Evolutionary conservation across 2,329 filamentous ascomycete genomes (phyloP), one percentile per base, ranked within the genome.

Genomic region (Apiospora rasikravindrae): DNA sequence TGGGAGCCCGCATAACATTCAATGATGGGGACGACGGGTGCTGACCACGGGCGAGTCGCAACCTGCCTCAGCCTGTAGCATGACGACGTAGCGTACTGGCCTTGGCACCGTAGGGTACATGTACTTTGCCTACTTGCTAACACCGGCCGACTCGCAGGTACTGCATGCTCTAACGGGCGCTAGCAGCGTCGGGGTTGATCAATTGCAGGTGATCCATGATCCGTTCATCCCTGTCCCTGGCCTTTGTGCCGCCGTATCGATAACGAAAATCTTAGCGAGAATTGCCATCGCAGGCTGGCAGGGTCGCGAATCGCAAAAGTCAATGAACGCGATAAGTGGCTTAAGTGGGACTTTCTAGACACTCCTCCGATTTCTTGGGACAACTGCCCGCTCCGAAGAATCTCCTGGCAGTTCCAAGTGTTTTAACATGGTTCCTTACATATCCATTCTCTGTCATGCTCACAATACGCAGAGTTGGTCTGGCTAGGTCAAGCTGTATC

Each of bases 351-450:
- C 57, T 37, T 5, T 19, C 10, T 33, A 64, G 26, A 19, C 22
- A 37, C 33, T 24, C 22, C 33, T 40, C 57, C 33, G 19, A 37
- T 40, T 64, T 7, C 8, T 40, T 40, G 19, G 19, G 57, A 37
- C 33, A 13, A 40, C 33, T n/a, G 40, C 19, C 40, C n/a, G n/a
- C n/a, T 24, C 11, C 26, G 14, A 47, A 29, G 16, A 19, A 45
- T 33, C 33, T 3, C 33, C n/a, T n/a, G n/a, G 33, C 33, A 33
- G 33, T 33, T 37, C 33, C 33, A 37, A 37, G 33, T 26, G 24
- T n/a, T 67, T 40, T 77, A 78, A 74, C 72, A 80, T 80, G 79
- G 72, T 77, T 77, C 70, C 74, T 44, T 51, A 67, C 8, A 44
- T 67, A 11, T 72, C 40, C 71, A 64, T 44, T 67, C 72, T 71